Base-by-base conservation (phyloP, 352 stramenopile genomes). In the Pythium periplocum region DNA sequence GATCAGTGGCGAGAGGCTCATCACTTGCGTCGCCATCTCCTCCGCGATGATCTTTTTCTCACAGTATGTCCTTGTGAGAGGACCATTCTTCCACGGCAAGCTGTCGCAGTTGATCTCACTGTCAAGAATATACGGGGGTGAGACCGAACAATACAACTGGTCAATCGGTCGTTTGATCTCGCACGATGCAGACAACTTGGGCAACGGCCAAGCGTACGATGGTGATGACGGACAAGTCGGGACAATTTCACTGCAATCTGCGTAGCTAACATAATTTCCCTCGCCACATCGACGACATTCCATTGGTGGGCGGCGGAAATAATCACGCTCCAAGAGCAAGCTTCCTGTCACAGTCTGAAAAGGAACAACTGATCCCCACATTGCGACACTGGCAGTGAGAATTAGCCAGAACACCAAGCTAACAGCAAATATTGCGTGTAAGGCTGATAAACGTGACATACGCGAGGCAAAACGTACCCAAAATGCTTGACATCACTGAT, bases 281-380 rank as follows among this genome's bases (percentile, higher is more conserved):
- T 67, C 56, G 6, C 70, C 69, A 38, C 72, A 83, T 35, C 68
- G 64, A 10, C 33, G 45, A 52, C 72, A 83, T 7, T 57, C 47
- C 4, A 10, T 7, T 1, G 72, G 72, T 17, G 67, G 69, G 1
- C 31, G 37, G 2, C 60, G 61, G 40, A 78, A 79, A 38, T 67
- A 93, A 55, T 92, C 75, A 33, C 83, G 65, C 50, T 96, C 83
- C 43, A 94, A 64, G 11, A 96, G 48, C 34, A 96, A 64, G 30
- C 74, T 85, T 11, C 64, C 72, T 2, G 84, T 77, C 3, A 96
- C 79, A 45, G 78, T 91, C 53, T 96, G 95, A 44, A 95, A 95
- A 5, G 87, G 85, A 11, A 95, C 61, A 32, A 95, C 74, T 31
- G 71, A 84, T 12, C 80, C 86, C 61, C 95, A 96, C 5, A 93